A percentile compares a stretch with the other conserved stretches of the same genome.
Evolutionary conservation across 2,329 filamentous ascomycete species (phyloP).

Genomic region (Pseudogymnoascus sp.): DNA sequence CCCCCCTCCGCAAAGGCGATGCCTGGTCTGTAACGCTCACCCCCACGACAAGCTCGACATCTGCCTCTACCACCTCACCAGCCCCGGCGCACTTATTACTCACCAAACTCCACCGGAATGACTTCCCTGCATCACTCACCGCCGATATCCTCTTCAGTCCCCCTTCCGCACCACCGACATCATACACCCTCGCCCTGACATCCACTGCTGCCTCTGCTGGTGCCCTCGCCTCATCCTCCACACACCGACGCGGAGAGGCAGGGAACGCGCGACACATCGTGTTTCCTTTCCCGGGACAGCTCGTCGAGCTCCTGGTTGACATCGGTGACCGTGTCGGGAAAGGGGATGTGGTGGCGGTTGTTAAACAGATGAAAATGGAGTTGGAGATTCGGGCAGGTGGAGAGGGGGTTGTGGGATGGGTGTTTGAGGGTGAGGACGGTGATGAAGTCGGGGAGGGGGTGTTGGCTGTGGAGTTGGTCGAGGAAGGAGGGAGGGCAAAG

Average conservation of each 20-base stretch:
- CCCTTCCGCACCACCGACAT: slow-evolving; percentile 38
- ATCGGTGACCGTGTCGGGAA: slow-evolving; percentile 41
- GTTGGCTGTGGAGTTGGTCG: slow-evolving; percentile 15
- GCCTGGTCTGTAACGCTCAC: slow-evolving; percentile 48
- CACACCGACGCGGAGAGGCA: slow-evolving; percentile 43
- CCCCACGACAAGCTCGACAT: slow-evolving; percentile 22
- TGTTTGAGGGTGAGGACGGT: slow-evolving; percentile 24
- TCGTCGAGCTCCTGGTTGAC: slow-evolving; percentile 52
- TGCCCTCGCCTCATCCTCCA: slow-evolving; percentile 39
- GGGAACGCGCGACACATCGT: slow-evolving; percentile 44
- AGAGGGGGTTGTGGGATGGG: slow-evolving; percentile 22
- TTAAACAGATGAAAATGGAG: slow-evolving; percentile 65
- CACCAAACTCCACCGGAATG: slow-evolving; percentile 48
- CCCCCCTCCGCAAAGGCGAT: slow-evolving; percentile 51
- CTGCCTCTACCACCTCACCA: slow-evolving; percentile 17
- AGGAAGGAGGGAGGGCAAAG: not conserved
- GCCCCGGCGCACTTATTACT: slow-evolving; percentile 46
- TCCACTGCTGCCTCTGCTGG: slow-evolving; percentile 40
- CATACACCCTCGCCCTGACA: slow-evolving; percentile 37
- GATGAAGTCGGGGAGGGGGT: slow-evolving; percentile 25
- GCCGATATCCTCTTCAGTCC: slow-evolving; percentile 44
- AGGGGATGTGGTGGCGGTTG: slow-evolving; percentile 49
- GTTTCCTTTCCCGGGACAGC: slow-evolving; percentile 50
- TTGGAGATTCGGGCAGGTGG: slow-evolving; percentile 45
- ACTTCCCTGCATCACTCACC: slow-evolving; percentile 48